Percentiles rank a stretch among this genome's conserved stretches.
Conservation (phyloP, 1,284 basidiomycete genomes). For the Tilletia indica region DNA sequence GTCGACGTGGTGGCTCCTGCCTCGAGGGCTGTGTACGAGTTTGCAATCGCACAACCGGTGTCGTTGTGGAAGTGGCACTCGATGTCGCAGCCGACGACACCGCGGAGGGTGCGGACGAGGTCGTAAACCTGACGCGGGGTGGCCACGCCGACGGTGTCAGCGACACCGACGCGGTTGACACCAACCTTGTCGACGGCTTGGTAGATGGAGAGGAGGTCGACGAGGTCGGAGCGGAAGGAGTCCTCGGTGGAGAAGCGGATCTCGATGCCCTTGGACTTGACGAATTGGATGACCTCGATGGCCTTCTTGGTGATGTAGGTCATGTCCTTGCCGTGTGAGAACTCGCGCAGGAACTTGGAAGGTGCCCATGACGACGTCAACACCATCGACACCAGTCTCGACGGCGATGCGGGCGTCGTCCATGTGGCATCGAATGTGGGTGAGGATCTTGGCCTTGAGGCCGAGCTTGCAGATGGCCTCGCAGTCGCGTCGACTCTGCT, state of each 20-base stretch:
- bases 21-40: conserved; percentile 96
- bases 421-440: conserved; percentile 99
- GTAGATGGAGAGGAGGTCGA: conserved; percentile 97
- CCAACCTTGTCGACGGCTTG: conserved; percentile 99
- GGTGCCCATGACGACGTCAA: conserved; percentile 99
- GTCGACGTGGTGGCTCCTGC: conserved; percentile 99
- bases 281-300: conserved; percentile 97
- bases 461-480: conserved; percentile 99
- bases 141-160: conserved; percentile 98
- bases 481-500: conserved; percentile 91
- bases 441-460: conserved; percentile 93
- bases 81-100: conserved; percentile 75
- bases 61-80: conserved; percentile 99
- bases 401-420: conserved; percentile 98
- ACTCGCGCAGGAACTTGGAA: conserved; percentile 96
- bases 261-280: conserved; percentile 99
- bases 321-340: conserved; percentile 99
- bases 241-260: conserved; percentile 99
- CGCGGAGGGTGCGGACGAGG: conserved; percentile 89
- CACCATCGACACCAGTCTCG: conserved; percentile 95
- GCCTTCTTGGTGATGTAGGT: conserved; percentile 96
- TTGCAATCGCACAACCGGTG: conserved; percentile 89
- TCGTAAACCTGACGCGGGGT: conserved; percentile 99
- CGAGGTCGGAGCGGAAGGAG: conserved; percentile 98
- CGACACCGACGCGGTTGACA: conserved; percentile 97